phyloP scores from a whole-genome alignment of 192 early-diverging fungal genomes.

The Coemansia pectinata region DNA sequence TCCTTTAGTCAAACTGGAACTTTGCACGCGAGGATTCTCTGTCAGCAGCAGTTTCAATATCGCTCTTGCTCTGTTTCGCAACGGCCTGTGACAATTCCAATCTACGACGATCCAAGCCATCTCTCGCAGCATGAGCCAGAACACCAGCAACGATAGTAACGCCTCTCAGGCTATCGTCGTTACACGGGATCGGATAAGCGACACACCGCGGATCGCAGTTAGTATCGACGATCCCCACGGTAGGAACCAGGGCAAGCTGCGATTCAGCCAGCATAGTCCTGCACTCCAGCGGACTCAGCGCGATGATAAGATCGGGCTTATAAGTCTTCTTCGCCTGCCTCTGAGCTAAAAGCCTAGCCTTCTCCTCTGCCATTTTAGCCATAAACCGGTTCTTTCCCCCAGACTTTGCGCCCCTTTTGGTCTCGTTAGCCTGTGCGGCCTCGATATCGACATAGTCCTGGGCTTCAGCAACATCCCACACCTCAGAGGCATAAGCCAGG shows the following conservation, averaged over 20 bases:
- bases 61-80: background rate
- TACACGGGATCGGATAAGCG: slow-evolving; percentile 91
- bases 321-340: slow-evolving; percentile 45
- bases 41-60: slow-evolving; percentile 9
- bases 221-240: slow-evolving; percentile 89
- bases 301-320: slow-evolving; percentile 80
- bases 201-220: slow-evolving; percentile 84
- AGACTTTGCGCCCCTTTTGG: background rate
- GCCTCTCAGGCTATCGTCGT: slow-evolving; percentile 83
- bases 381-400: slow-evolving; percentile 10
- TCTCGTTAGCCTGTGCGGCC: background rate
- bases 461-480: slow-evolving; percentile 45
- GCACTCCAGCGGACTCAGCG: slow-evolving; percentile 85
- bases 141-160: slow-evolving; percentile 83
- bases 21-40: background rate
- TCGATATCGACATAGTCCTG: slow-evolving; percentile 18
- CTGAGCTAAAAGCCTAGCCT: slow-evolving; percentile 6
- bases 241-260: slow-evolving; percentile 74
- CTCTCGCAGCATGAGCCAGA: slow-evolving; percentile 67
- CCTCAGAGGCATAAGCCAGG: slow-evolving; percentile 10
- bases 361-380: slow-evolving; percentile 21
- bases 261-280: slow-evolving; percentile 80
- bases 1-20: slow-evolving; percentile 8
- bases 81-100: slow-evolving; percentile 10
- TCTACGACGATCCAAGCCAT: slow-evolving; percentile 56